Conservation (phyloP, 495 filamentous ascomycete genomes). For the Aspergillus campestris region DNA sequence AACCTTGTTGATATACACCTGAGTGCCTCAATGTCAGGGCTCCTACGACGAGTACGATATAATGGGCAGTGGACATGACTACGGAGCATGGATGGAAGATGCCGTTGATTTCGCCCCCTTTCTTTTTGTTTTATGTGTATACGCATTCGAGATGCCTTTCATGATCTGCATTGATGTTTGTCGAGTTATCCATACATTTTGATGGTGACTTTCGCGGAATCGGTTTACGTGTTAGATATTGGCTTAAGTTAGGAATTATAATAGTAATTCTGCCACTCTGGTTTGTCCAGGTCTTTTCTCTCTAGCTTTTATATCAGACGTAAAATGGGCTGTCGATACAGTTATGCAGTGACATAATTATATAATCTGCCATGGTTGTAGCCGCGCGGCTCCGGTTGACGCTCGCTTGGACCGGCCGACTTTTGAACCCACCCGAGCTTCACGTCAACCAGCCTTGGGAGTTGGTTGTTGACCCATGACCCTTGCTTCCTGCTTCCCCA, state of each 20-base stretch:
- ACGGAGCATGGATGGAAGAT: constrained; percentile 4
- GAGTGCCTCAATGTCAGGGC: not conserved
- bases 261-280: too few species aligned
- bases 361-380: not conserved
- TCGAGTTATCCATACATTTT: not conserved
- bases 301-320: too few species aligned
- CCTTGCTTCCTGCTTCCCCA: constrained; percentile 4
- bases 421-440: constrained; percentile 13
- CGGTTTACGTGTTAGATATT: not conserved
- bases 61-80: constrained; percentile 9
- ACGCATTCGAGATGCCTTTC: constrained; percentile 3
- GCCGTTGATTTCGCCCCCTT: constrained; percentile 6
- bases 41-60: constrained; percentile 12
- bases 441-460: not conserved
- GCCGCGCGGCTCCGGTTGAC: constrained; percentile 15
- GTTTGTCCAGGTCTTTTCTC: too few species aligned
- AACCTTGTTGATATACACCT: not conserved
- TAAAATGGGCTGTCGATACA: too few species aligned
- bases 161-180: constrained; percentile 3
- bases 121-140: constrained; percentile 9
- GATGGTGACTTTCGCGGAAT: not conserved
- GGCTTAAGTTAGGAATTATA: not conserved
- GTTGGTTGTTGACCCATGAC: not conserved
- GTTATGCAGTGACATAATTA: too few species aligned
- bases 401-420: constrained; percentile 16